Evolutionary conservation across 257 asterid genomes (phyloP).

Genomic region (Jacaranda mimosifolia): DNA sequence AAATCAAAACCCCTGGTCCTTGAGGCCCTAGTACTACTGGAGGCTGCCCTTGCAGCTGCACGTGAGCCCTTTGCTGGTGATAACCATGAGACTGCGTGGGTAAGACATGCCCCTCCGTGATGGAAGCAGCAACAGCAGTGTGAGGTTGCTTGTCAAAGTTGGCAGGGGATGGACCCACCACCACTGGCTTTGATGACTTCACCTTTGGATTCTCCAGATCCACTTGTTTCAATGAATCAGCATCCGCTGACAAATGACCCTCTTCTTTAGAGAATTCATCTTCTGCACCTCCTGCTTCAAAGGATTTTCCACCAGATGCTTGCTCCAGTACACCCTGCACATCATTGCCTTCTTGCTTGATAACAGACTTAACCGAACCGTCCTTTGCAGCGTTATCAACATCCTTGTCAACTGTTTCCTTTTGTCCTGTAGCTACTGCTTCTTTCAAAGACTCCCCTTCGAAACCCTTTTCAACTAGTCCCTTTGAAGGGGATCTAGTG

Average conservation of each 20-base stretch:
- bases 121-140: constrained; percentile 37
- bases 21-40: constrained; percentile 45
- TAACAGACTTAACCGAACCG: constrained; percentile 52
- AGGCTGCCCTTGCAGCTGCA: constrained; percentile 47
- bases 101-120: constrained; percentile 46
- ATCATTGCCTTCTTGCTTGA: constrained; percentile 54
- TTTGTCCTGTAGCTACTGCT: constrained; percentile 29
- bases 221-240: constrained; percentile 39
- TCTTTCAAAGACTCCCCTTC: constrained; percentile 49
- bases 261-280: constrained; percentile 39
- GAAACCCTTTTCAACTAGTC: constrained; percentile 46
- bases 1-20: constrained; percentile 49
- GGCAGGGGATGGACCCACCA: constrained; percentile 31
- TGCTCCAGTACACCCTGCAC: constrained; percentile 42
- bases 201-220: constrained; percentile 42
- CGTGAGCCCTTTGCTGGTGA: constrained; percentile 44
- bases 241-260: constrained; percentile 31
- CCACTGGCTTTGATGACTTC: constrained; percentile 35
- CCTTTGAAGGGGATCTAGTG: constrained; percentile 52
- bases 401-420: constrained; percentile 39
- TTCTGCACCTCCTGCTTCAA: constrained; percentile 45
- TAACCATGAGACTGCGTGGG: constrained; percentile 45
- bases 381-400: constrained; percentile 49
- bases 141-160: constrained; percentile 38
- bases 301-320: constrained; percentile 51